These are phyloP conservation scores for Neurospora pannonica DNA, from an alignment of 495 filamentous ascomycete species.

Conservation along the genomic window DNA sequence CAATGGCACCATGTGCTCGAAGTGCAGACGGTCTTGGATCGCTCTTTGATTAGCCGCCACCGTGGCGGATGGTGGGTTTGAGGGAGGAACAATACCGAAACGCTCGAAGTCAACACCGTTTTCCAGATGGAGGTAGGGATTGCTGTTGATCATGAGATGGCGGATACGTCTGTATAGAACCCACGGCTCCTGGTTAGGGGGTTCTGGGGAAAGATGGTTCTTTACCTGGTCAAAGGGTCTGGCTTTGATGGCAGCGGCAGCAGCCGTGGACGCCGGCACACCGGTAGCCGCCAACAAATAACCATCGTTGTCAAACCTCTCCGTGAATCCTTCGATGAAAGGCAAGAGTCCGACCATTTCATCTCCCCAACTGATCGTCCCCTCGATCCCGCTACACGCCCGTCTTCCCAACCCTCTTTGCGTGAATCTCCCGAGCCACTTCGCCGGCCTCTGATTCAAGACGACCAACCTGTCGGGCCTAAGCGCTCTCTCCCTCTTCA, in stretches of 20 bases:
- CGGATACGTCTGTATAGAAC: background rate
- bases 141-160: conserved; percentile 1
- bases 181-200: background rate
- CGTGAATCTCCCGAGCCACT: background rate
- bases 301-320: background rate
- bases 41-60: background rate
- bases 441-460: background rate
- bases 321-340: background rate
- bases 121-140: background rate
- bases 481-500: background rate
- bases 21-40: background rate
- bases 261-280: background rate
- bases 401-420: background rate
- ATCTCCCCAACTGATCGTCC: background rate
- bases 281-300: background rate
- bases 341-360: background rate
- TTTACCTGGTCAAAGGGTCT: background rate
- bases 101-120: background rate
- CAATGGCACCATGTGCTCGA: conserved; percentile 3
- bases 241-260: background rate
- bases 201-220: background rate
- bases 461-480: background rate
- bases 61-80: background rate
- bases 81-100: background rate
- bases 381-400: background rate